A percentile compares a stretch with the other conserved stretches of the same genome.
Evolutionary conservation across 2,329 filamentous ascomycete genomes (phyloP).

Genomic region (Fusarium acutatum): DNA sequence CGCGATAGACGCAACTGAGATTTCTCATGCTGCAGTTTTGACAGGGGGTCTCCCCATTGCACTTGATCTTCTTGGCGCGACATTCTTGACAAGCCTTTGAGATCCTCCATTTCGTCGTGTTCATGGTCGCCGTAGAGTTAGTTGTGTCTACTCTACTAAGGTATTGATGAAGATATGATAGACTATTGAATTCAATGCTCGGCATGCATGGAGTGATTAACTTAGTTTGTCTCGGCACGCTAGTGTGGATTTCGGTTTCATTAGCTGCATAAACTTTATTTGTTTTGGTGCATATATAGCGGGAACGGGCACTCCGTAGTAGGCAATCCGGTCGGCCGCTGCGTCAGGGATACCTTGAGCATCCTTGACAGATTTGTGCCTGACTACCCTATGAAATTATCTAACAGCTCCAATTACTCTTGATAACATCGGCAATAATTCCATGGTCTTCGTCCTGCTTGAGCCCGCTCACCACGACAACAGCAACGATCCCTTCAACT

Average conservation of each 20-base stretch:
- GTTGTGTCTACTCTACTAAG: neutral
- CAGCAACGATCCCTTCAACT: slow-evolving; percentile 78
- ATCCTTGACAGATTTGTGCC: neutral
- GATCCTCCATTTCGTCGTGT: slow-evolving; percentile 44
- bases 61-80: slow-evolving; percentile 45
- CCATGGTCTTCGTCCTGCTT: slow-evolving; percentile 82
- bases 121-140: slow-evolving; percentile 27
- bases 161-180: neutral
- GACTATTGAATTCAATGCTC: slow-evolving; percentile 19
- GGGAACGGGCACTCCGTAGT: neutral
- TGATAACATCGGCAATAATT: slow-evolving; percentile 75
- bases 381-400: neutral
- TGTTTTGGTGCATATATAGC: slow-evolving; percentile 28
- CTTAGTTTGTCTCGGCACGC: slow-evolving; percentile 13
- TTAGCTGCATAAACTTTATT: slow-evolving; percentile 30
- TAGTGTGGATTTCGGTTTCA: slow-evolving; percentile 19
- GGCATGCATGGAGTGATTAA: slow-evolving; percentile 26
- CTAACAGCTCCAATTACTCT: slow-evolving; percentile 55
- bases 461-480: slow-evolving; percentile 79
- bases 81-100: slow-evolving; percentile 48
- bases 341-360: neutral
- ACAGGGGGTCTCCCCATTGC: slow-evolving; percentile 45
- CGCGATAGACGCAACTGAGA: slow-evolving; percentile 43
- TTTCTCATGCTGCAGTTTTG: slow-evolving; percentile 40
- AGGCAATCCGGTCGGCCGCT: neutral